Base-by-base conservation (phyloP, 805 yeast species). In the Cyberlindnera japonica region DNA sequence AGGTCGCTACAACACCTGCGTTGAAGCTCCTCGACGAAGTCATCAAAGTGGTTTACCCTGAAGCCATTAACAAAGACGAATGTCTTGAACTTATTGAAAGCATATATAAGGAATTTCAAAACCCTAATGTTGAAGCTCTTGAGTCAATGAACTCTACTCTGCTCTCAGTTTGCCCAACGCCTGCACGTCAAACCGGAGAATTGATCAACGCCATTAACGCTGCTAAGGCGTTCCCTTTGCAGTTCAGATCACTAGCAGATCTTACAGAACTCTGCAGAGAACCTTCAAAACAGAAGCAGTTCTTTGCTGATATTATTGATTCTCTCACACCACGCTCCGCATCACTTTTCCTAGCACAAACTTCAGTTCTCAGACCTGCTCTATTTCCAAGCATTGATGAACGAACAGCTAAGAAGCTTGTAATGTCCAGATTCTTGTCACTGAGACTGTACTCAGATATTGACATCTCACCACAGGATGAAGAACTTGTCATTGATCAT, bases 381-480 rank as follows among this genome's bases (percentile, higher is more conserved):
- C 33, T 42, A 10, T 47, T 49, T 34, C 44, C 49, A 20, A 35
- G 40, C 11, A 17, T 39, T 18, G 37, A 41, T 5, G 43, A 55
- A 35, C 26, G 48, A 11, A 38, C 47, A 5, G 41, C 55, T 2
- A 17, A 59, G 13, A 43, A 33, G 17, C 17, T 36, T 6, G 41
- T 48, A 4, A 20, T 60, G n/a, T 61, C 60, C 33, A 44, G 58
- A 6, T 40, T 63, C 15, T 35, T 65, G 18, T 57, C 53, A 21
- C 29, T 55, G 13, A 62, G 63, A 5, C 47, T 59, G 13, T 63
- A 61, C 38, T 50, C 53, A 6, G 27, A 57, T 13, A 40, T 64
- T 11, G 32, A 40, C 6, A 41, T 51, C 10, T 34, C 39, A 6
- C 15, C 44, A 1, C 23, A 38, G 4, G 43, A 44, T 26, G 49